Conservation (phyloP, 345 rosid species). For the Xanthoceras sorbifolium region DNA sequence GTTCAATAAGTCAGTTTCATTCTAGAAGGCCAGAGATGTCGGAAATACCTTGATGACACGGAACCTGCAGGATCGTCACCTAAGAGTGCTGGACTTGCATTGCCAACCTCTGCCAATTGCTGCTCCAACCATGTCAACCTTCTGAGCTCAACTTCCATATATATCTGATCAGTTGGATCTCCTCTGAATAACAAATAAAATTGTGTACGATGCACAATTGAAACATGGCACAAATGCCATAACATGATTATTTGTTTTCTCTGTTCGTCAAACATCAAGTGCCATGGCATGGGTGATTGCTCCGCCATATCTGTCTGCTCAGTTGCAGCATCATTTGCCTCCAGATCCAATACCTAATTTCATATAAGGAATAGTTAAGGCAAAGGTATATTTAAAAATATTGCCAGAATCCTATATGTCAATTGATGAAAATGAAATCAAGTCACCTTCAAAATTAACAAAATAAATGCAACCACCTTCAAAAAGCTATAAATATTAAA, state of each 20-base stretch:
- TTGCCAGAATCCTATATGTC: not conserved
- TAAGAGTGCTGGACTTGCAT: constrained; percentile 91
- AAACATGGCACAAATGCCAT: constrained; percentile 96
- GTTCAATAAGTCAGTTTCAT: not conserved
- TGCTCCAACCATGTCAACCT: constrained; percentile 93
- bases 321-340: constrained; percentile 51
- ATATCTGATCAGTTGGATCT: constrained; percentile 81
- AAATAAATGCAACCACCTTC: not conserved
- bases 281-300: constrained; percentile 73
- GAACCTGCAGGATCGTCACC: constrained; percentile 92
- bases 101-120: constrained; percentile 90
- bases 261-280: constrained; percentile 71
- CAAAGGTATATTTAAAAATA: not conserved
- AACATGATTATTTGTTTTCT: constrained; percentile 88
- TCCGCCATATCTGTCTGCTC: constrained; percentile 40
- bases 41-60: constrained; percentile 72
- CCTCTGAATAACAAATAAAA: constrained; percentile 83
- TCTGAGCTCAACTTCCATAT: constrained; percentile 88
- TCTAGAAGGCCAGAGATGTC: not conserved
- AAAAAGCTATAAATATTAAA: not conserved
- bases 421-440: not conserved
- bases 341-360: constrained; percentile 77
- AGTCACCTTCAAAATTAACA: not conserved
- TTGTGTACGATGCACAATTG: constrained; percentile 86
- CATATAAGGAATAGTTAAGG: not conserved